Conservation (phyloP, 306 rosid genomes). For the Trichosanthes cucumerina region DNA sequence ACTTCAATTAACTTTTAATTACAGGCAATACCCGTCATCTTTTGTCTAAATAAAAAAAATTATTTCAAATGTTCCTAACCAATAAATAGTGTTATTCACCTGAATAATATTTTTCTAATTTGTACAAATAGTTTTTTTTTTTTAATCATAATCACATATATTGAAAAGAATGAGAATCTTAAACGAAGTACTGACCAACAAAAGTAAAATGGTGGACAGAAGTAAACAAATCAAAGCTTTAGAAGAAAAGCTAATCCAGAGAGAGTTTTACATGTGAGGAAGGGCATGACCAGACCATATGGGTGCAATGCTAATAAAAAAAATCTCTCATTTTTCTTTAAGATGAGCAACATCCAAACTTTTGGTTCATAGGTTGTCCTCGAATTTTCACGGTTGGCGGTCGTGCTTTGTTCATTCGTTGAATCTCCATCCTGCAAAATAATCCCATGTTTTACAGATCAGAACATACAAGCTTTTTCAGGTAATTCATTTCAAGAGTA, state of each 20-base stretch:
- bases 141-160: slow-evolving; percentile 49
- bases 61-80: too few species aligned
- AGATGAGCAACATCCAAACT: slow-evolving; percentile 92
- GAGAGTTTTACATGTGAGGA: too few species aligned
- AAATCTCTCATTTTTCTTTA: slow-evolving; percentile 22
- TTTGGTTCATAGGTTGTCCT: slow-evolving; percentile 98
- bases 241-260: slow-evolving; percentile 23
- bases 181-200: slow-evolving; percentile 39
- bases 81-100: slow-evolving; percentile 68
- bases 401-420: slow-evolving; percentile 81
- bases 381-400: slow-evolving; percentile 95
- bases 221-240: slow-evolving; percentile 24
- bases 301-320: not conserved
- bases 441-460: not conserved
- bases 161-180: slow-evolving; percentile 75
- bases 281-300: slow-evolving; percentile 15
- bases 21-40: too few species aligned
- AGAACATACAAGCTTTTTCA: not conserved
- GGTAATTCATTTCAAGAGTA: not conserved
- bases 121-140: slow-evolving; percentile 50
- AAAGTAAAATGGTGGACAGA: slow-evolving; percentile 25
- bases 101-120: slow-evolving; percentile 68
- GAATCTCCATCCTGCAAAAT: slow-evolving; percentile 90
- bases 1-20: too few species aligned
- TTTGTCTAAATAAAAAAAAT: too few species aligned